Evolutionary conservation across 1,284 basidiomycete species (phyloP).

Genomic region (Puccinia polysora): DNA sequence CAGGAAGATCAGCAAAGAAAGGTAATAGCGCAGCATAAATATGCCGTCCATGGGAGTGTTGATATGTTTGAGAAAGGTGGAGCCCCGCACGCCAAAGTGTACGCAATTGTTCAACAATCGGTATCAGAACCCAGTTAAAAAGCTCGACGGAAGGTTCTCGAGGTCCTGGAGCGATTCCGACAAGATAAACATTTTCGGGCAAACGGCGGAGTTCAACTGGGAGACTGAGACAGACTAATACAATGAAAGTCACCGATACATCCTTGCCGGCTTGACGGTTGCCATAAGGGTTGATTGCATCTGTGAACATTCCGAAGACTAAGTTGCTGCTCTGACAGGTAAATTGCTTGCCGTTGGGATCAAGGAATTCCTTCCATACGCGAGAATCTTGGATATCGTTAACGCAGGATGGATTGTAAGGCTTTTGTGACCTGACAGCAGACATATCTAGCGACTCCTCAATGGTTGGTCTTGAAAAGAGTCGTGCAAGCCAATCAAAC

Average conservation of each 20-base stretch:
- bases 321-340: background rate
- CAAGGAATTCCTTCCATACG: conserved; percentile 7
- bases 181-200: conserved; percentile 54
- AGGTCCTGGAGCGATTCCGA: conserved; percentile 53
- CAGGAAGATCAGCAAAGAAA: conserved; percentile 45
- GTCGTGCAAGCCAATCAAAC: conserved; percentile 14
- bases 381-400: conserved; percentile 26
- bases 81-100: conserved; percentile 52
- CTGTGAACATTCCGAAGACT: conserved; percentile 4
- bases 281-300: conserved; percentile 34
- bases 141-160: conserved; percentile 44
- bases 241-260: background rate
- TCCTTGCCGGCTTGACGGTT: conserved; percentile 10
- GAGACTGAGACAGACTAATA: conserved; percentile 10
- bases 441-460: background rate
- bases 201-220: conserved; percentile 52
- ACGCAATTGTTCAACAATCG: conserved; percentile 51
- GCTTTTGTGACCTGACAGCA: background rate
- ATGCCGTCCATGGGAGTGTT: background rate
- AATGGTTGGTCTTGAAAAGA: conserved; percentile 17
- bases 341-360: background rate
- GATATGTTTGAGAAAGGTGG: conserved; percentile 6
- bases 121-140: conserved; percentile 52
- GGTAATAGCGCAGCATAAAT: conserved; percentile 31
- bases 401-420: background rate